A percentile compares a stretch with the other conserved stretches of the same genome.
phyloP scores from a whole-genome alignment of 371 early-diverging fungal species.

The Mortierella sp. region DNA sequence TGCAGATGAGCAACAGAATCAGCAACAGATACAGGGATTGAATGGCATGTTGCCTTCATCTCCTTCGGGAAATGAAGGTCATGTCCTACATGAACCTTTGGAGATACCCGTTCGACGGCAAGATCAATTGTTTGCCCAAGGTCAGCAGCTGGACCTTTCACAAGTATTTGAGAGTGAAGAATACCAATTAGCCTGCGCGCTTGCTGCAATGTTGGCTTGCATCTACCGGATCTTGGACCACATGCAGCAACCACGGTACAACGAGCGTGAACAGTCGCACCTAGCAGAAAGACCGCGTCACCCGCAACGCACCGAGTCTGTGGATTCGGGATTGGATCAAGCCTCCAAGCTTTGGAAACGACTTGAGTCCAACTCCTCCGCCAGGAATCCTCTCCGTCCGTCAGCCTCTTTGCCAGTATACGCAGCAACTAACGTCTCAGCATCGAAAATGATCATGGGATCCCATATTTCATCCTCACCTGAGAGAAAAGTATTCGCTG shows the following conservation, averaged over 20 bases:
- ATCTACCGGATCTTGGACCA: slow-evolving; percentile 44
- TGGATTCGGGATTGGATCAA: slow-evolving; percentile 49
- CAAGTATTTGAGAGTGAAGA: slow-evolving; percentile 52
- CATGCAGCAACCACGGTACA: slow-evolving; percentile 22
- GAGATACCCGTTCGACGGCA: slow-evolving; percentile 11
- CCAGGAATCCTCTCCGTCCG: slow-evolving; percentile 8
- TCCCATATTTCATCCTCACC: slow-evolving; percentile 16
- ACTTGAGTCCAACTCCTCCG: slow-evolving; percentile 42
- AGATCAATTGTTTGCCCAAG: not conserved
- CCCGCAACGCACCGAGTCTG: slow-evolving; percentile 34
- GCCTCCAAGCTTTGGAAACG: slow-evolving; percentile 48
- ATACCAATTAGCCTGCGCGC: slow-evolving; percentile 50
- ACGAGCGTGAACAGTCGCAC: too few species aligned
- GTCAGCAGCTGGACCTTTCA: slow-evolving; percentile 10
- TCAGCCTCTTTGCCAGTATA: not conserved
- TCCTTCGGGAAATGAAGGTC: not conserved
- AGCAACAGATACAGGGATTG: not conserved
- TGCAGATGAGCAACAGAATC: slow-evolving; percentile 16
- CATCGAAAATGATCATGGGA: not conserved
- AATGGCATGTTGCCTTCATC: not conserved
- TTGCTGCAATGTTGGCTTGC: slow-evolving; percentile 47
- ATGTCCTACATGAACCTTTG: slow-evolving; percentile 14
- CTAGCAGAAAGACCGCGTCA: not conserved
- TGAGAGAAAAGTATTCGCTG: slow-evolving; percentile 5
- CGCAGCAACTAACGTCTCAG: not conserved